Evolutionary conservation across 2,329 filamentous ascomycete species (phyloP).

Genomic region (Fragosphaeria purpurea): DNA sequence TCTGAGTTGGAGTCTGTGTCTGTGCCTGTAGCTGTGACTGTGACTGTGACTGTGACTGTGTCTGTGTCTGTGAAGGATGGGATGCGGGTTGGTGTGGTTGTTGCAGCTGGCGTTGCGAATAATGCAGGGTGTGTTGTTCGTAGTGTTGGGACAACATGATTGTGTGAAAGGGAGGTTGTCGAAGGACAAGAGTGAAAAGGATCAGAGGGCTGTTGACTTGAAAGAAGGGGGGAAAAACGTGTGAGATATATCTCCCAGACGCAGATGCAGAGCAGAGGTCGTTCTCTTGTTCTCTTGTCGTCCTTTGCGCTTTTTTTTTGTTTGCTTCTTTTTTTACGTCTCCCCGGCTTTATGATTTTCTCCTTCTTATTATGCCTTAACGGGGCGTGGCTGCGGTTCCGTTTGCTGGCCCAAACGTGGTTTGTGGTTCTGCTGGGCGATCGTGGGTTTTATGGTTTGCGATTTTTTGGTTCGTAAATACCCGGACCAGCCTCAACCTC

Average conservation of each 20-base stretch:
- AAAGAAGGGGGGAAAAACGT: not conserved
- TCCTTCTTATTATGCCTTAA: not conserved
- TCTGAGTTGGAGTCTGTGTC: too few relatives aligned
- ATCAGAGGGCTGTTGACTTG: not conserved
- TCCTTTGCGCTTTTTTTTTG: not conserved
- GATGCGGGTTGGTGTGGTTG: not conserved
- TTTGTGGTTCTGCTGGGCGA: not conserved
- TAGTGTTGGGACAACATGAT: slow-evolving; percentile 4
- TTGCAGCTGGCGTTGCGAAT: not conserved
- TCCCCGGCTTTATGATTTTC: too few relatives aligned
- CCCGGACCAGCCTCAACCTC: slow-evolving; percentile 4
- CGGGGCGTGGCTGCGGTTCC: slow-evolving; percentile 2
- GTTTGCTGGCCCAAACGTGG: not conserved
- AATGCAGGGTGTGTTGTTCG: slow-evolving; percentile 5
- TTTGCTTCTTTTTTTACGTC: not conserved
- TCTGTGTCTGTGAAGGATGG: not conserved
- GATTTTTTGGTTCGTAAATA: slow-evolving; percentile 2
- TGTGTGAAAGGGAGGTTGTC: not conserved
- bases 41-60: too few relatives aligned
- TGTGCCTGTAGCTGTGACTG: too few relatives aligned
- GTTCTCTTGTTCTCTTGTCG: not conserved
- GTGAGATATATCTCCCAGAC: slow-evolving; percentile 2
- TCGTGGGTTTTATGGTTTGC: not conserved
- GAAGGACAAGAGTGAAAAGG: not conserved
- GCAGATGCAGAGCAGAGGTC: not conserved